Base-by-base conservation (phyloP, 345 rosid species). In the Populus alba region DNA sequence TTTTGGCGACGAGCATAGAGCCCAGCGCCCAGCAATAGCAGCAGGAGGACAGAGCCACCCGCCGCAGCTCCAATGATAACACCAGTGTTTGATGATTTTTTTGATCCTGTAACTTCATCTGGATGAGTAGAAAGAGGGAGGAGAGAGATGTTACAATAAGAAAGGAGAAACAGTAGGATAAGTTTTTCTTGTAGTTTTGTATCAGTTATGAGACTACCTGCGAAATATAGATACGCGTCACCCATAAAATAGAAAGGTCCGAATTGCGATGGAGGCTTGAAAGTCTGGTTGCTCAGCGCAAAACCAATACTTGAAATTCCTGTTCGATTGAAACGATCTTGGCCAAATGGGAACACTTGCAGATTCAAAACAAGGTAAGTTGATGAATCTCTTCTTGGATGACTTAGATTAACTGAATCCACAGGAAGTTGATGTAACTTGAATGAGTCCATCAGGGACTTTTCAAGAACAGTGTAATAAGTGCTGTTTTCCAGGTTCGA, bases 1-100 rank as follows among this genome's bases (percentile, higher is more conserved):
- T 89, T 96, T 77, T 94, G 97, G 66, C 81, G 89, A 62, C 77
- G 81, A 75, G 91, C 94, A 57, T 94, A 96, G 75, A 90, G 20
- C 33, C 93, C 97, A 7, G 94, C 97, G 45, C 90, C 61, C 35
- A 82, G 75, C 82, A 89, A 83, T 38, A 97, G 77, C 43, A 87
- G 8, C 69, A 94, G 31, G 68, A 96, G 87, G 77, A 85, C 82
- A 37, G 33, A 66, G 35, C 84, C 92, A 75, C 93, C 97, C 73
- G 78, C 93, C 47, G 78, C 82, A 68, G 97, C 97, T 82, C 98
- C 99, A 6, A 89, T 83, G 17, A 90, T 87, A 53, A 91, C 81
- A 43, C 81, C 89, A 27, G 31, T 74, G 85, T 78, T 89, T 45
- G 87, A 10, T 27, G 93, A 90, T 43, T 85, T 88, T 31, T 71